Evolutionary conservation across 257 asterid genomes (phyloP).

Genomic region (Nicotiana noctiflora): DNA sequence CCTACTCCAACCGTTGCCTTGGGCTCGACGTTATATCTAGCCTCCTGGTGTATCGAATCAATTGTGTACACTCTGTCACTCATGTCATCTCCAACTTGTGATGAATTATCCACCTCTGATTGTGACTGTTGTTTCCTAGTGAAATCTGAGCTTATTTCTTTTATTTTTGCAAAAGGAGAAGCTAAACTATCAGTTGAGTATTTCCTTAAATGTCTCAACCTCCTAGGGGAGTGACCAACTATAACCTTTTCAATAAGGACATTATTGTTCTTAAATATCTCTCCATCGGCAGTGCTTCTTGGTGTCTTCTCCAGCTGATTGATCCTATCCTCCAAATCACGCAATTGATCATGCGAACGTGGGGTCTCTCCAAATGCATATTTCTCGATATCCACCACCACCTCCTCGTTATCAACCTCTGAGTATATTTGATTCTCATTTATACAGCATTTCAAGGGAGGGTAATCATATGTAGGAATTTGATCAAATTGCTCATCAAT

Average conservation of each 20-base stretch:
- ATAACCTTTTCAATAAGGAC: constrained; percentile 70
- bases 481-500: constrained; percentile 37
- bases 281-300: constrained; percentile 48
- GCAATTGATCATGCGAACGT: constrained; percentile 44
- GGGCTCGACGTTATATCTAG: constrained; percentile 33
- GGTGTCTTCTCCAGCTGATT: constrained; percentile 83
- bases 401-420: constrained; percentile 46
- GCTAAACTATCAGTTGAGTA: constrained; percentile 50
- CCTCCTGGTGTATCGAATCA: constrained; percentile 69
- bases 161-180: constrained; percentile 36
- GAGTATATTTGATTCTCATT: constrained; percentile 39
- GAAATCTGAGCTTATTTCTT: constrained; percentile 45
- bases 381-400: constrained; percentile 60
- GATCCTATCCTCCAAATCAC: constrained; percentile 71
- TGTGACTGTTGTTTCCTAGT: constrained; percentile 48
- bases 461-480: constrained; percentile 54
- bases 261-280: constrained; percentile 38
- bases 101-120: constrained; percentile 45
- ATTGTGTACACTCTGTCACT: constrained; percentile 79
- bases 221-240: constrained; percentile 80
- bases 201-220: constrained; percentile 43
- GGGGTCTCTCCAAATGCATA: constrained; percentile 81
- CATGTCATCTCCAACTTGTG: constrained; percentile 75
- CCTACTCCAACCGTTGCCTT: constrained; percentile 44
- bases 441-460: constrained; percentile 69